Conservation (phyloP, 371 early-diverging fungal genomes). For the Lichtheimia ornata region DNA sequence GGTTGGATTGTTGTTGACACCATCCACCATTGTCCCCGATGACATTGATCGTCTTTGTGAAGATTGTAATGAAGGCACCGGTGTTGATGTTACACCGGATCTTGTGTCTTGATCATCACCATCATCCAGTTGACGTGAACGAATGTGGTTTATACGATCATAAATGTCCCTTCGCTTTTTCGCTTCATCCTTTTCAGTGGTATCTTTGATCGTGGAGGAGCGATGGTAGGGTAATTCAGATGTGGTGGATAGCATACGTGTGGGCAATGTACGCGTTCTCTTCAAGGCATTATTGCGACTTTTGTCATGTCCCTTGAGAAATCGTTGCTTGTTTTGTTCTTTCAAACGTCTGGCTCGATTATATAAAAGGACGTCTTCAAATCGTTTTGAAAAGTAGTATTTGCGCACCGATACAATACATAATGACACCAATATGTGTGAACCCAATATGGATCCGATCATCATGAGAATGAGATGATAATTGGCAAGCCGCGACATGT, state of each 20-base stretch:
- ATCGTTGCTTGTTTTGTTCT: conserved; percentile 20
- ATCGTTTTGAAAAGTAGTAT: conserved; percentile 39
- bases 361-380: conserved; percentile 30
- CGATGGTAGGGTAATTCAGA: too few relatives aligned
- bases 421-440: conserved; percentile 27
- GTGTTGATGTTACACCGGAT: too few relatives aligned
- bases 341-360: conserved; percentile 26
- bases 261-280: conserved; percentile 6
- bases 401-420: conserved; percentile 40
- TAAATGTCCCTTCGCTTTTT: too few relatives aligned
- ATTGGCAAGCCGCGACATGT: conserved; percentile 33
- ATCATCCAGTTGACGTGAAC: too few relatives aligned
- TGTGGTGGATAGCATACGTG: not conserved
- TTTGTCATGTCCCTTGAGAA: not conserved
- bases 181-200: too few relatives aligned
- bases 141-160: too few relatives aligned
- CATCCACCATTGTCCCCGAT: too few relatives aligned
- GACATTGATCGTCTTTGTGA: too few relatives aligned
- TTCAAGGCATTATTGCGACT: not conserved
- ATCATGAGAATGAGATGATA: conserved; percentile 34
- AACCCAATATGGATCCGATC: conserved; percentile 30
- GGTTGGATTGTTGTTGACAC: too few relatives aligned
- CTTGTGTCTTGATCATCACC: too few relatives aligned
- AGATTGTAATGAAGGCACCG: too few relatives aligned
- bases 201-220: too few relatives aligned